phyloP scores from a whole-genome alignment of 2,329 filamentous ascomycete genomes.

The Aspergillus intermedius region DNA sequence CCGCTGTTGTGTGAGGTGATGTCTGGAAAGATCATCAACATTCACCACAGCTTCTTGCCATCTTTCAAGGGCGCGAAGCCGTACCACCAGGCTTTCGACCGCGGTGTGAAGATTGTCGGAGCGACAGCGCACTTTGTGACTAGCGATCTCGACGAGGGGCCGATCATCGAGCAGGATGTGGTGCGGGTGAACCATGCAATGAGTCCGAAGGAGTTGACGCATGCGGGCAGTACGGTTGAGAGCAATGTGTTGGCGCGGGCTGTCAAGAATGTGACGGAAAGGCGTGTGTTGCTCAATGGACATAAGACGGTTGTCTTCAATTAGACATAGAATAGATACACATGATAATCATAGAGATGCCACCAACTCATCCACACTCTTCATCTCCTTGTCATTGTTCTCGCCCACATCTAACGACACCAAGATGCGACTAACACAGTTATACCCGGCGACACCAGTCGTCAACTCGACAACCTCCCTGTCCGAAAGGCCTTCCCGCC shows the following conservation, averaged over 20 bases:
- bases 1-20: slow-evolving; percentile 68
- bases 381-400: slow-evolving; percentile 47
- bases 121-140: slow-evolving; percentile 83
- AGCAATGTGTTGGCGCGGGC: slow-evolving; percentile 74
- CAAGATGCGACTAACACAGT: slow-evolving; percentile 79
- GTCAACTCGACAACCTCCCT: slow-evolving; percentile 77
- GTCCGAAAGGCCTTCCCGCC: slow-evolving; percentile 57
- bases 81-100: slow-evolving; percentile 80
- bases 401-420: slow-evolving; percentile 66
- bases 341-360: slow-evolving; percentile 8
- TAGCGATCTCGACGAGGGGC: slow-evolving; percentile 75
- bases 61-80: slow-evolving; percentile 84
- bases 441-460: slow-evolving; percentile 78
- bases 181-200: slow-evolving; percentile 69
- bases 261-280: slow-evolving; percentile 78
- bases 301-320: slow-evolving; percentile 74
- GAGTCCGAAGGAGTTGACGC: slow-evolving; percentile 67
- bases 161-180: slow-evolving; percentile 81
- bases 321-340: slow-evolving; percentile 17
- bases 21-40: slow-evolving; percentile 85
- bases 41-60: slow-evolving; percentile 81
- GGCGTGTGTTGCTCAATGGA: slow-evolving; percentile 69
- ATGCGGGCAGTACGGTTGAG: slow-evolving; percentile 77
- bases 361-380: slow-evolving; percentile 64
- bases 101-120: slow-evolving; percentile 82